Percentiles rank a stretch among this genome's conserved stretches.
phyloP scores from a whole-genome alignment of 352 stramenopile genomes.

The Globisporangium canariense region DNA sequence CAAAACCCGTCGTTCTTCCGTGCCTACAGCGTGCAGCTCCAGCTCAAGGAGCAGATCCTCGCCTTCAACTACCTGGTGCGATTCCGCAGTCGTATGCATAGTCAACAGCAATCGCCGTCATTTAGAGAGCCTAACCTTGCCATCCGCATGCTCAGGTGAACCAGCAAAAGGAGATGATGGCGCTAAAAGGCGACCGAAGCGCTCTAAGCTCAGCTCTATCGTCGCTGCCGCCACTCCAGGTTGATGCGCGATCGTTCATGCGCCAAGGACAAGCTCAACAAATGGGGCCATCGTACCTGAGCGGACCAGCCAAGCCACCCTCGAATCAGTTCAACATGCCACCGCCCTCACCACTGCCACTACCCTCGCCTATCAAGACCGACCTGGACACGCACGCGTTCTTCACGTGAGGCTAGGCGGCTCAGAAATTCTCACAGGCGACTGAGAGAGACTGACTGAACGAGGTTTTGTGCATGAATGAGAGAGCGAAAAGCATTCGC shows the following conservation, averaged over 20 bases:
- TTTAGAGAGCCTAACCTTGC: not conserved
- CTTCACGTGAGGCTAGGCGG: slow-evolving; percentile 51
- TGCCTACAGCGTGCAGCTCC: slow-evolving; percentile 78
- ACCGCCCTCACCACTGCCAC: slow-evolving; percentile 42
- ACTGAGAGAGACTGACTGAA: not conserved
- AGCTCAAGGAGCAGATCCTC: slow-evolving; percentile 89
- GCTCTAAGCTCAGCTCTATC: slow-evolving; percentile 15
- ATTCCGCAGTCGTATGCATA: no score
- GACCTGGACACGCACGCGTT: slow-evolving; percentile 84
- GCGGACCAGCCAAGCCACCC: not conserved
- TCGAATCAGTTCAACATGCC: not conserved
- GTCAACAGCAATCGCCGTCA: no score
- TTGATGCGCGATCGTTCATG: slow-evolving; percentile 27
- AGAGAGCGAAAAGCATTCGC: not conserved
- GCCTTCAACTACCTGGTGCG: slow-evolving; percentile 90
- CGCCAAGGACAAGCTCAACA: slow-evolving; percentile 2
- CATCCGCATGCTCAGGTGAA: slow-evolving; percentile 28
- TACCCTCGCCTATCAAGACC: slow-evolving; percentile 82
- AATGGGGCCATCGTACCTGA: not conserved
- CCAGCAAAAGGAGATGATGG: slow-evolving; percentile 71
- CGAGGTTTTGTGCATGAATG: not conserved
- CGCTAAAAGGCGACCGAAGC: slow-evolving; percentile 38
- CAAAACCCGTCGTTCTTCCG: slow-evolving; percentile 90
- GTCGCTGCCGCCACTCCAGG: slow-evolving; percentile 23
- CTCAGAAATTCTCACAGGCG: no score